Base-by-base conservation (phyloP, 2,329 filamentous ascomycete species). In the Tolypocladium guangdongense region DNA sequence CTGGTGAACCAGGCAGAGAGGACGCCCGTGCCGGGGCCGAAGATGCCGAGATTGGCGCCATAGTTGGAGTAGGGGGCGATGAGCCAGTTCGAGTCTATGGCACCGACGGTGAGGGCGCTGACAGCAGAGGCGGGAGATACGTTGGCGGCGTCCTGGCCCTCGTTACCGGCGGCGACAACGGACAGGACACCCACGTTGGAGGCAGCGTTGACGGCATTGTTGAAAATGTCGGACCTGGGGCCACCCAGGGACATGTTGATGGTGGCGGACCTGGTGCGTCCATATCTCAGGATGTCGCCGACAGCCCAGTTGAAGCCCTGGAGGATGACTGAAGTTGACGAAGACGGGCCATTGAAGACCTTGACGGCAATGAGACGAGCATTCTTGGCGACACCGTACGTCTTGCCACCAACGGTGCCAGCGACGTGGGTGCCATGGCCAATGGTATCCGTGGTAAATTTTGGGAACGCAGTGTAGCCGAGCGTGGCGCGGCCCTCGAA, bases 171-270 rank as follows among this genome's bases (percentile, higher is more conserved):
- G 3, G 80, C 78, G 6, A 80, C 75, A 45, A 76, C 74, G 16
- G 78, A 71, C 48, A 79, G 68, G 51, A 83, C 68, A 35, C 78
- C 78, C 10, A 64, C 63, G 36, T 57, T 59, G 56, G 73, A 71
- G 50, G 77, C 75, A 47, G 66, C 66, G 37, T 71, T 65, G 45
- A 81, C 70, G 38, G 77, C 77, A 41, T 62, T 66, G 70, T 81
- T 81, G 59, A 80, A 69, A 38, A 77, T 62, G 3, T 67, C 56
- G 2, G 75, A 77, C 57, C 62, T 63, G 20, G 57, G 47, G 20
- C 78, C 78, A 16, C 77, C 78, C 4, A 83, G 72, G n/a, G 76
- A 80, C 75, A 82, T 74, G 69, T 74, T 78, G 58, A 80, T 71
- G 41, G 78, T 77, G 20, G 76, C 66, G 27, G 68, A 68, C 43